phyloP scores from a whole-genome alignment of 1,284 basidiomycete genomes.

The Irpex sp. region DNA sequence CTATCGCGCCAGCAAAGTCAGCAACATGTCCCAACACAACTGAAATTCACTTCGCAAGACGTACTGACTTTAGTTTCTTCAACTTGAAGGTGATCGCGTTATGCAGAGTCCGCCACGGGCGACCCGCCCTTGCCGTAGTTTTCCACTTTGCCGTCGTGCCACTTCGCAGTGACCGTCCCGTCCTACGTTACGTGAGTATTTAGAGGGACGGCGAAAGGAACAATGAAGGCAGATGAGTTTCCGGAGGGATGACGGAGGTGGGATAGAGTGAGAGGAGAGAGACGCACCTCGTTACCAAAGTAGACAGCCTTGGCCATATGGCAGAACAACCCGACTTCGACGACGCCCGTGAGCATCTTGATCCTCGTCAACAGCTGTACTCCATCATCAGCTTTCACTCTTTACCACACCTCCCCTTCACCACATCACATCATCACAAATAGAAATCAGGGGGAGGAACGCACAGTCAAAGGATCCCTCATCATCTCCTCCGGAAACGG shows the following conservation, averaged over 20 bases:
- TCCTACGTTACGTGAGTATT: slow-evolving; percentile 32
- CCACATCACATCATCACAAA: too few relatives aligned
- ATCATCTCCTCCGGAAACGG: slow-evolving; percentile 75
- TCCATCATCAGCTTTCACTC: too few relatives aligned
- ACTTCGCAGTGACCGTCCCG: slow-evolving; percentile 52
- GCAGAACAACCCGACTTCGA: slow-evolving; percentile 96
- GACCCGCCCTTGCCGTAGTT: slow-evolving; percentile 15
- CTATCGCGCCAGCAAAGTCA: too few relatives aligned
- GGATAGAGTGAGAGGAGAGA: not conserved
- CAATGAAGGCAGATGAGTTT: too few relatives aligned
- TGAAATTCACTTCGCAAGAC: too few relatives aligned
- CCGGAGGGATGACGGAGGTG: too few relatives aligned
- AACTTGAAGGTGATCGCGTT: too few relatives aligned
- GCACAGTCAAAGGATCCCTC: slow-evolving; percentile 65
- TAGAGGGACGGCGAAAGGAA: too few relatives aligned
- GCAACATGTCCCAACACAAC: too few relatives aligned
- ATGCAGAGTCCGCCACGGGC: not conserved
- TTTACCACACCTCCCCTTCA: too few relatives aligned
- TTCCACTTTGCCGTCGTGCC: slow-evolving; percentile 43
- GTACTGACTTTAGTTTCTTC: too few relatives aligned
- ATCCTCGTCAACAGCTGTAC: slow-evolving; percentile 65
- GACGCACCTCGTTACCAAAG: slow-evolving; percentile 85
- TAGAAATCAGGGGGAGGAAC: slow-evolving; percentile 22
- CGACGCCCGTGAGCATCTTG: slow-evolving; percentile 93
- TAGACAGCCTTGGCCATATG: slow-evolving; percentile 93